Base-by-base conservation (phyloP, 306 rosid species). In the Leucaena leucocephala region DNA sequence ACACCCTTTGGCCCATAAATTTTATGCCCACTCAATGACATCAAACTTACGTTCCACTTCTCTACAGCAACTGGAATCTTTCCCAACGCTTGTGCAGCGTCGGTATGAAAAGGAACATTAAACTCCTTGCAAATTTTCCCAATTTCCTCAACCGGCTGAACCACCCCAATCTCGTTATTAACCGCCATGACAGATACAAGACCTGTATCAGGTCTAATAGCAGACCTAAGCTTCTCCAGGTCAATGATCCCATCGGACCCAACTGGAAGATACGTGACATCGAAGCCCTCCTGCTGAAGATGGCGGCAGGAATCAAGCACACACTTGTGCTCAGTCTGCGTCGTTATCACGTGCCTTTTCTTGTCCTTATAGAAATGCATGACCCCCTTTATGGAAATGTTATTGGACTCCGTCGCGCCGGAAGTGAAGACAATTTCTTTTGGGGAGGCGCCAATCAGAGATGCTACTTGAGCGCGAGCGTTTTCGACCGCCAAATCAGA, bases 311-410 rank as follows among this genome's bases (percentile, higher is more conserved):
- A 95, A 48, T 95, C 98, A 7, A 95, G 90, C 15, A 94, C 97
- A 81, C 98, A 94, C 89, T 94, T 91, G 87, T 92, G 98, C 92
- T 94, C 98, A 5, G 98, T 94, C 75, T 92, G 98, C 48, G 96
- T 92, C 2, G 98, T 95, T 40, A 95, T 82, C 55, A 91, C 88
- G 46, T 95, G 98, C 13, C 78, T 85, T 78, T 92, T 94, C 93
- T 92, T 92, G 14, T 95, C 98, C 85, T 57, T 87, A 44, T 91
- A 91, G 85, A 92, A 95, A 45, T 86, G 93, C 96, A 92, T 74
- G 7, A 86, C 98, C 36, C 98, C 98, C 75, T 92, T 92, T 3
- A 92, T 57, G 4, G 97, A 92, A 67, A 95, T 88, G 79, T 92
- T 92, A 82, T 95, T 95, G 39, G 92, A 89, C 68, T 94, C 97